A percentile compares a stretch with the other conserved stretches of the same genome.
phyloP scores from a whole-genome alignment of 306 rosid genomes.

The Lathyrus oleraceus region DNA sequence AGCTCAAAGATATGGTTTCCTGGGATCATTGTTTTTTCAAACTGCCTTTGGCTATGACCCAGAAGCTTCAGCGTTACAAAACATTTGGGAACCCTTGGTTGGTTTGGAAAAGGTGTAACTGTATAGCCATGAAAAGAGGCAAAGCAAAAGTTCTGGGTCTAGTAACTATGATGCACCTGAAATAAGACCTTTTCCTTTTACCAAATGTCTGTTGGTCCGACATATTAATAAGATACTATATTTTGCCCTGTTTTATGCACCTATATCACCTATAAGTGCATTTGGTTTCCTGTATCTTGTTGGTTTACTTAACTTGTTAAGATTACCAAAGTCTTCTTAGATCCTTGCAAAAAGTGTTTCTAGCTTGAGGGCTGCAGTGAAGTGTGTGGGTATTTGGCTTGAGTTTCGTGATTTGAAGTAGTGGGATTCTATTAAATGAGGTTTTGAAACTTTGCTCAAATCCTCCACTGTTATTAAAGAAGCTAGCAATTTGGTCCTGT shows the following conservation, averaged over 20 bases:
- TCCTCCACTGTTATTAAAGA: slow-evolving; percentile 55
- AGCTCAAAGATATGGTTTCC: slow-evolving; percentile 60
- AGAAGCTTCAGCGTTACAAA: too few relatives aligned
- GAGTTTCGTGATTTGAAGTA: slow-evolving; percentile 78
- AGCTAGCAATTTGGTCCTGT: slow-evolving; percentile 77
- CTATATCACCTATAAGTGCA: slow-evolving; percentile 80
- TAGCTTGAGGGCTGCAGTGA: slow-evolving; percentile 64
- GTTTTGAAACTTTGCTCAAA: slow-evolving; percentile 62
- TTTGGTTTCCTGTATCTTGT: slow-evolving; percentile 78
- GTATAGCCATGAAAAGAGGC: too few relatives aligned
- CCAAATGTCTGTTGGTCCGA: slow-evolving; percentile 65
- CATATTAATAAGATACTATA: slow-evolving; percentile 78
- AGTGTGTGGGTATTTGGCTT: slow-evolving; percentile 74
- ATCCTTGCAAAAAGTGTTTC: slow-evolving; percentile 69
- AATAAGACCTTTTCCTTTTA: slow-evolving; percentile 51
- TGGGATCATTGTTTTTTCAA: slow-evolving; percentile 56
- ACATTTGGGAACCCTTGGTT: too few relatives aligned
- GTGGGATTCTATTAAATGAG: slow-evolving; percentile 71
- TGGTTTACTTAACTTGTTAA: slow-evolving; percentile 67
- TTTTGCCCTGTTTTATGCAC: slow-evolving; percentile 75
- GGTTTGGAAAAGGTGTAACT: too few relatives aligned
- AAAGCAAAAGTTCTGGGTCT: too few relatives aligned
- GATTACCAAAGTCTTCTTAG: slow-evolving; percentile 74
- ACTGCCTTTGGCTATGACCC: slow-evolving; percentile 71
- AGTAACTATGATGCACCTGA: slow-evolving; percentile 46